Evolutionary conservation across 2,329 filamentous ascomycete species (phyloP).

Genomic region (Exophiala spinifera): DNA sequence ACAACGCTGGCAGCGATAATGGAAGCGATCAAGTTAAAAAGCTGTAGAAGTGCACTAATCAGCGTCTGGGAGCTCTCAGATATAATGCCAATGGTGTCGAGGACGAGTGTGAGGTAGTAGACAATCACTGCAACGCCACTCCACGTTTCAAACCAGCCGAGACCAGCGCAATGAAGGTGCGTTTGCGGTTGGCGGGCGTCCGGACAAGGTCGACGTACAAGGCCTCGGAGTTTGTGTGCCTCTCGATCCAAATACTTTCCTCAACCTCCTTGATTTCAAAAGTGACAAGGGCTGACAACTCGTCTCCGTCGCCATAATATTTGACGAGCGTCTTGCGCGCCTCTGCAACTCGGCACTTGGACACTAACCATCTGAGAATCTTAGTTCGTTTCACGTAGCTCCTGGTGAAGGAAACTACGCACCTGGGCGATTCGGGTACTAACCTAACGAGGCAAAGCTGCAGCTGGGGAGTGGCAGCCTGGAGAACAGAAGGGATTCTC

Average conservation of each 20-base stretch:
- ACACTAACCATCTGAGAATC: neutral
- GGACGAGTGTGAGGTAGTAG: slow-evolving; percentile 40
- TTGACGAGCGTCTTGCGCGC: neutral
- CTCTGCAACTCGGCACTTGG: neutral
- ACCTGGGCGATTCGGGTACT: neutral
- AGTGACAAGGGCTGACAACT: neutral
- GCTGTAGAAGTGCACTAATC: slow-evolving; percentile 42
- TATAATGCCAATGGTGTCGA: slow-evolving; percentile 39
- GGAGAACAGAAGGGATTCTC: neutral
- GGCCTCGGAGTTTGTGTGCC: slow-evolving; percentile 14
- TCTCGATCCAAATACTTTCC: neutral
- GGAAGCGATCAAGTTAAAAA: slow-evolving; percentile 39
- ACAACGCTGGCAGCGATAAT: slow-evolving; percentile 36
- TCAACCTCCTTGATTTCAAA: neutral
- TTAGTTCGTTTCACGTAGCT: too few species aligned
- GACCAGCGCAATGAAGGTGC: slow-evolving; percentile 51
- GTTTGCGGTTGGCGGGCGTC: slow-evolving; percentile 56
- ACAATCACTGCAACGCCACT: slow-evolving; percentile 48
- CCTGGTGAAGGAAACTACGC: too few species aligned
- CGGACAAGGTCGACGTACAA: slow-evolving; percentile 59
- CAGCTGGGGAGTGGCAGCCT: neutral
- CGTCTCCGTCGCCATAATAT: neutral
- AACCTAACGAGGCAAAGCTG: neutral
- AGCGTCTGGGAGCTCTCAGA: slow-evolving; percentile 37
- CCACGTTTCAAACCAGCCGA: slow-evolving; percentile 58